Percentiles rank a stretch among this genome's conserved stretches.
These are phyloP conservation scores for Cystoisospora suis DNA, from an alignment of 169 alveolate species.

Conservation along the genomic window DNA sequence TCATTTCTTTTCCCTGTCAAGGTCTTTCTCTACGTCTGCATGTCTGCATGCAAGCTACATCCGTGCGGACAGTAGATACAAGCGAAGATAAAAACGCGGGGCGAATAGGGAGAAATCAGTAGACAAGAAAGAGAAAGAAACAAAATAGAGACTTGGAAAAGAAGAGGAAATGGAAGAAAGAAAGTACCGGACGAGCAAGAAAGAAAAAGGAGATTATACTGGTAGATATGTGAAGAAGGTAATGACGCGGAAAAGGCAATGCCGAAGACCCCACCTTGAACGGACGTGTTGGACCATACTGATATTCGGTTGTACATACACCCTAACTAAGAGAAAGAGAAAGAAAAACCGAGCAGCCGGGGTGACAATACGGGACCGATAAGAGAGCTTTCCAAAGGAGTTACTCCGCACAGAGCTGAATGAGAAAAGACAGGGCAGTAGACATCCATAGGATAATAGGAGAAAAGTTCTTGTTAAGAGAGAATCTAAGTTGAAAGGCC, in stretches of 20 bases:
- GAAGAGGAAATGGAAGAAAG: neutral
- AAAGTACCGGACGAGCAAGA: neutral
- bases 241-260: neutral
- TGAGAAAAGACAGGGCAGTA: no score
- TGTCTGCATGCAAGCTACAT: neutral
- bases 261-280: neutral
- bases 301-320: neutral
- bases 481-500: neutral
- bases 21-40: neutral
- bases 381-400: no score
- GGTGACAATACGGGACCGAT: neutral
- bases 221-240: neutral
- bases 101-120: neutral
- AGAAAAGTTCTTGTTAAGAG: no score
- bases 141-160: neutral
- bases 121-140: neutral
- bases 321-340: neutral
- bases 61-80: neutral
- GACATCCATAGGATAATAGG: no score
- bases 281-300: neutral
- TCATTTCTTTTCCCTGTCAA: neutral
- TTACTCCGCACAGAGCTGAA: no score
- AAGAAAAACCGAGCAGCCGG: neutral
- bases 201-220: neutral
- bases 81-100: neutral